Base-by-base conservation (phyloP, 495 filamentous ascomycete genomes). In the Letharia columbiana region DNA sequence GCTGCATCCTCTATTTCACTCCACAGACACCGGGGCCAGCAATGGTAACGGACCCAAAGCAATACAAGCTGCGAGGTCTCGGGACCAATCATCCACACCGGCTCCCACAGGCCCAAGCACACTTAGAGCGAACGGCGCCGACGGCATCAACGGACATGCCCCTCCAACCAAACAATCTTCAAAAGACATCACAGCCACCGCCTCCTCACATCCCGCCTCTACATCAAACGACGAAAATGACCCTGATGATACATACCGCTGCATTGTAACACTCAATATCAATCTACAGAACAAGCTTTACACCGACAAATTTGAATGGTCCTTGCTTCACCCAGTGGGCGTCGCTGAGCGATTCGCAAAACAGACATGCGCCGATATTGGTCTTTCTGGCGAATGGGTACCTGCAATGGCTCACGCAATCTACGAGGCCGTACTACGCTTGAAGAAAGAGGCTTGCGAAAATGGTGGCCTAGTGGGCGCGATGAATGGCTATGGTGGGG, bases 271-370 rank as follows among this genome's bases (percentile, higher is more conserved):
- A 60, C 83, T 99, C 33, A 96, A 89, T 75, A 91, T 99, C 71
- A 96, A 96, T 69, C 83, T 98, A 31, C 88, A 90, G 61, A 96
- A 96, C 67, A 87, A 89, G 64, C 86, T 98, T 23, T 98, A 96
- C 76, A 93, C 89, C 7, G 94, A 99, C 81, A 96, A 90, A 74
- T 98, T 99, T 70, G 94, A 99, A 74, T 99, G 94, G 94, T 97
- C 94, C 23, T 80, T 99, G 7, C 83, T 97, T 12, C 91, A 97
- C 73, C 91, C 92, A 6, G 87, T 90, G 1, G 92, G 95, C 18
- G 88, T 94, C 63, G 91, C 94, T 13, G 94, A 99, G 75, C 83
- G 87, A 49, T 98, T 98, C 75, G 95, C 94, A 57, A 89, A 90
- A 70, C 82, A 89, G 64, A 97, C 94, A 1, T 96, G 92, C 75